A percentile compares a stretch with the other conserved stretches of the same genome.
Evolutionary conservation across 768 basidiomycete species (phyloP).

Genomic region (Coprinellus aureogranulatus): DNA sequence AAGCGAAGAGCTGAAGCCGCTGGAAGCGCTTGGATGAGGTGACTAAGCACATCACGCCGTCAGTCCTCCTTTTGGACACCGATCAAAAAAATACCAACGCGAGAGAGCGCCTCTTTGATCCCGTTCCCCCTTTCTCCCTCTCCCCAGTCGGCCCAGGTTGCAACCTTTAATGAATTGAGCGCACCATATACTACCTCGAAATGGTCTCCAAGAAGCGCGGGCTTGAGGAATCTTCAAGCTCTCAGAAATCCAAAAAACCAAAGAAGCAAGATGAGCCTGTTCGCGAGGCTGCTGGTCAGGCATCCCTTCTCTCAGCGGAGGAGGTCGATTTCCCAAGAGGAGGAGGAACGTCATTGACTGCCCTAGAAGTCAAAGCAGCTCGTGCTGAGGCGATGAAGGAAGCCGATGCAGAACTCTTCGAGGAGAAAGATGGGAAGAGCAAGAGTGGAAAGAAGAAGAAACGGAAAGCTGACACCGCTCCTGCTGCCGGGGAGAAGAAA

Average conservation of each 20-base stretch:
- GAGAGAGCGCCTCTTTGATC: not conserved
- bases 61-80: not conserved
- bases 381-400: slow-evolving; percentile 83
- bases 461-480: slow-evolving; percentile 33
- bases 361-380: slow-evolving; percentile 83
- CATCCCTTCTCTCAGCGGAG: slow-evolving; percentile 41
- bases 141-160: not conserved
- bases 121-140: not conserved
- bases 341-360: slow-evolving; percentile 85
- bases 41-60: not conserved
- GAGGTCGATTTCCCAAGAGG: slow-evolving; percentile 96
- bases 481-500: slow-evolving; percentile 39
- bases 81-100: slow-evolving; percentile 7
- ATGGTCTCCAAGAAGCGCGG: slow-evolving; percentile 62
- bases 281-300: slow-evolving; percentile 27
- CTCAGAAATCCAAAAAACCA: slow-evolving; percentile 58
- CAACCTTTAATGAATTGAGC: not conserved
- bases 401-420: slow-evolving; percentile 76
- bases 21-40: not conserved
- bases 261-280: slow-evolving; percentile 40
- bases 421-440: slow-evolving; percentile 34
- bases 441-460: slow-evolving; percentile 44
- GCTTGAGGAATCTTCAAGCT: slow-evolving; percentile 50
- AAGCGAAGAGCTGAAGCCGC: not conserved
- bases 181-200: not conserved